These are phyloP conservation scores for Hericium erinaceus DNA, from an alignment of 768 basidiomycete genomes.

Conservation along the genomic window DNA sequence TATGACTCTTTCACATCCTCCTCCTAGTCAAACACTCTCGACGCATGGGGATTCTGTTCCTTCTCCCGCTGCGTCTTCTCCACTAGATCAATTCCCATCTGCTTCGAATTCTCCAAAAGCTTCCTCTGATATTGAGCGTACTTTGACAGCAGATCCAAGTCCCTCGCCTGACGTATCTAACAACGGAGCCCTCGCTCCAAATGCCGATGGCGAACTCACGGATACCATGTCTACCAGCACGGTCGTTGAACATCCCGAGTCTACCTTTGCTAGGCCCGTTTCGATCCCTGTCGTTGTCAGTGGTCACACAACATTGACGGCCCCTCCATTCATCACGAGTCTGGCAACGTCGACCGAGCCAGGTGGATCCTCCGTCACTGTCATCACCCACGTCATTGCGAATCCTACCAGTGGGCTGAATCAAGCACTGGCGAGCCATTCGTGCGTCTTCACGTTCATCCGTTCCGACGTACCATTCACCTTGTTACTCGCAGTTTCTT, in stretches of 20 bases:
- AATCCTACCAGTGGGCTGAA: slow-evolving; percentile 31
- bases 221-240: slow-evolving; percentile 28
- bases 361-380: slow-evolving; percentile 37
- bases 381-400: slow-evolving; percentile 43
- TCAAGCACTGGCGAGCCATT: not conserved
- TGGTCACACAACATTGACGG: slow-evolving; percentile 30
- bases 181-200: not conserved
- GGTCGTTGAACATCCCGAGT: slow-evolving; percentile 29
- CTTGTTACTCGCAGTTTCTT: slow-evolving; percentile 38
- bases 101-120: not conserved
- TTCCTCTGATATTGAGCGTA: not conserved
- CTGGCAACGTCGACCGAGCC: slow-evolving; percentile 35
- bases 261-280: slow-evolving; percentile 36
- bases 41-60: not conserved
- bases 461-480: not conserved
- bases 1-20: not conserved
- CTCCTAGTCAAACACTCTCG: not conserved
- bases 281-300: slow-evolving; percentile 32
- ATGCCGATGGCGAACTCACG: not conserved
- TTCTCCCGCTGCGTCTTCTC: not conserved
- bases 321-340: slow-evolving; percentile 39
- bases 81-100: not conserved
- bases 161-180: not conserved
- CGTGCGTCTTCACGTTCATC: slow-evolving; percentile 3
- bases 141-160: not conserved